Evolutionary conservation across 139 green algal genomes (phyloP), one percentile per base, ranked within the genome.

Genomic region (Desmodesmus armatus): DNA sequence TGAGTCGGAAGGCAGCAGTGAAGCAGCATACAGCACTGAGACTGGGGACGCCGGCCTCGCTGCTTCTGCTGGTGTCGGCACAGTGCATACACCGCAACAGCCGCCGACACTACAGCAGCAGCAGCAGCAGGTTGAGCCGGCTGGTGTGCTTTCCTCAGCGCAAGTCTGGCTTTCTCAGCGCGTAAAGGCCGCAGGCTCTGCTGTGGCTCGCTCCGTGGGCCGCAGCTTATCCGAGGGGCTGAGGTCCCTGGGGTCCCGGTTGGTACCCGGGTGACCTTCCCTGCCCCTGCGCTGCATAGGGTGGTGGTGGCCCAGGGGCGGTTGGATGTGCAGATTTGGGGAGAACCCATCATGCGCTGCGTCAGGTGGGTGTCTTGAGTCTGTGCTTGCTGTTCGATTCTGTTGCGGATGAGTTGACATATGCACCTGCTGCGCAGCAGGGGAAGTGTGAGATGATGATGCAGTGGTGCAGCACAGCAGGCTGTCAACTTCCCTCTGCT

Each of bases 261-360:
- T 0, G 19, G 65, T 9, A 21, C 13, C 1, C 79, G 43, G 40
- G 63, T 92, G 71, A 9, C 66, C 44, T 2, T 79, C 13, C 70
- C 80, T 0, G 40, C 74, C 27, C 41, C 90, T 11, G 79, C 79
- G 2, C 23, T 92, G 58, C 73, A 87, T 53, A 82, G 44, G 25
- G 44, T 93, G 41, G 1, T 47, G 19, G 39, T 88, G 27, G 41
- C 51, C 13, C 41, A 63, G 7, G 90, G 62, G 35, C 79, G 65
- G 1, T 70, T 93, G 74, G 25, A 87, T 65, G 79, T 71, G 23
- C 27, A 86, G 27, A 74, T 91, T 66, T 39, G 74, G 35, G 88
- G 90, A 0, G 90, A 94, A 74, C 51, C 39, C 29, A 35, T 90
- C 43, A 80, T 82, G 5, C 77, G 86, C 63, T 23, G 6, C 47